Base-by-base conservation (phyloP, 768 basidiomycete species). In the Melanogaster broomeanus region DNA sequence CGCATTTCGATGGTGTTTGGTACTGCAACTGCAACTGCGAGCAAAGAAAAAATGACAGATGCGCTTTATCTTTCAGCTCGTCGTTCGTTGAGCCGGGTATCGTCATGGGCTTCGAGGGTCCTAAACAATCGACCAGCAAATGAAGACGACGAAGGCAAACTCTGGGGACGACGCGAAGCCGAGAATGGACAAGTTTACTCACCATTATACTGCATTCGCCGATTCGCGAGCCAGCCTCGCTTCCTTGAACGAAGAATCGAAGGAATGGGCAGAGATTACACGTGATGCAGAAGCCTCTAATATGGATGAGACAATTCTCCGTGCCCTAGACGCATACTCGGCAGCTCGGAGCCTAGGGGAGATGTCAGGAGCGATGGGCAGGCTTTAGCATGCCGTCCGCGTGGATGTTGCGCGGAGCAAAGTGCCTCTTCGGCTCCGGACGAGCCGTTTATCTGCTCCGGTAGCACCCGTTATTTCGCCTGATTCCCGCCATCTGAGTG, bases 51-150 rank as follows among this genome's bases (percentile, higher is more conserved):
- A 37, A 57, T 19, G 46, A 51, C 49, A 21, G 60, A 61, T 34
- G 40, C 21, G 2, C 42, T 62, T 52, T 57, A 41, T 19, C 52
- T 49, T 27, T 60, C 58, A 22, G 33, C 57, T 13, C 57, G 49
- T 47, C 40, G 57, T 45, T 64, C 72, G 27, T 38, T 68, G 43
- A 56, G 58, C 33, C 61, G 59, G 22, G 59, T 73, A 15, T 72
- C 76, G 9, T 72, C 75, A 3, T 79, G 77, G 76, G 49, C 60
- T n/a, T 53, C 59, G 11, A 63, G 58, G 45, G 35, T 61, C 7
- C 64, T 72, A 28, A 63, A 62, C 48, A 68, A 60, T 9, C 63
- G 58, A 25, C 49, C 38, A 10, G 65, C 16, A 39, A 43, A 16
- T 13, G 55, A 62, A 18, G 59, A 64, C 39, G 74, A 72, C 37